These are phyloP conservation scores for Nothomitra cinnamomea DNA, from an alignment of 2,329 filamentous ascomycete species.

Conservation along the genomic window DNA sequence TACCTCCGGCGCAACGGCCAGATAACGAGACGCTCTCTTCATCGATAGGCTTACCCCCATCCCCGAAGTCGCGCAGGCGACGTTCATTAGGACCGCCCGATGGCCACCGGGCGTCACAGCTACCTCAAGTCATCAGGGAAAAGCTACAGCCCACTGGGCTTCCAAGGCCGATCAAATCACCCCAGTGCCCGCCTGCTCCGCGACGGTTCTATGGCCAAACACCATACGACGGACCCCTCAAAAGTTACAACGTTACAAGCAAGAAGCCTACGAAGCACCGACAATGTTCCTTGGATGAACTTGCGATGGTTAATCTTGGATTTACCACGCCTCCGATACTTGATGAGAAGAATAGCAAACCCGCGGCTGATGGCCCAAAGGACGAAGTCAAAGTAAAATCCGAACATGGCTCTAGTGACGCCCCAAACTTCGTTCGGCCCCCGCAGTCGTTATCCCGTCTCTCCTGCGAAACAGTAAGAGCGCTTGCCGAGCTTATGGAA, in stretches of 20 bases:
- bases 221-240: neutral
- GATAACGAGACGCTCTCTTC: neutral
- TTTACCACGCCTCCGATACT: neutral
- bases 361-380: neutral
- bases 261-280: neutral
- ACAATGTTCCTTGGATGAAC: neutral
- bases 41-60: neutral
- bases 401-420: neutral
- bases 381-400: neutral
- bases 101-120: neutral
- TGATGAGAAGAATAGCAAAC: neutral
- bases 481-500: neutral
- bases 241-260: neutral
- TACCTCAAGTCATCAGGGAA: neutral
- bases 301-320: neutral
- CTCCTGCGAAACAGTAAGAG: neutral
- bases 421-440: neutral
- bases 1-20: neutral
- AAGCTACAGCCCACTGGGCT: neutral
- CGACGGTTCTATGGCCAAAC: neutral
- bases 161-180: neutral
- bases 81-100: neutral
- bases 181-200: neutral
- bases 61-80: neutral
- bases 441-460: constrained; percentile 4